Evolutionary conservation across 768 basidiomycete genomes (phyloP), one percentile per base, ranked within the genome.

Genomic region (Mycena kentingensis): DNA sequence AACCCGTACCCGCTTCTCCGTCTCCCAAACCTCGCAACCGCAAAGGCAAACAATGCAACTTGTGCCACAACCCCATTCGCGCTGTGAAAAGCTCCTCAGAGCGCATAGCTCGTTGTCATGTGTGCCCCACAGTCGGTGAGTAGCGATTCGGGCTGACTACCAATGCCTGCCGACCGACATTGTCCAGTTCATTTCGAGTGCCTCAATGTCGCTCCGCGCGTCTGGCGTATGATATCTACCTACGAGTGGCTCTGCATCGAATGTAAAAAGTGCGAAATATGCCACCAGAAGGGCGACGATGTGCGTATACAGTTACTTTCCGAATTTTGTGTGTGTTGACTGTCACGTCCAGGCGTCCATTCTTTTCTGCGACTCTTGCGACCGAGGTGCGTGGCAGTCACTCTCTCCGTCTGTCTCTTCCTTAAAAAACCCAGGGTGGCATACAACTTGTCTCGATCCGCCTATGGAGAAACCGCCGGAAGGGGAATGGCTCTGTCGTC

Each of bases 311-410:
- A 49, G 49, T 41, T 59, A 39, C 34, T 50, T 54, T 32, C 31
- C 44, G 37, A 28, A 52, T 52, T 57, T 25, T 31, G 24, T 26
- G 27, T 52, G n/a, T 47, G 63, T 68, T 57, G 70, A 46, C 12
- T 41, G 25, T 48, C 27, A 42, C n/a, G n/a, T 22, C 3, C 64
- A 95, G 90, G 83, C 79, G 47, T 80, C 82, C 46, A 85, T 97
- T 57, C 69, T 98, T 47, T 88, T 98, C 61, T 98, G 96, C 68
- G 96, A 98, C 77, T 82, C 77, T 50, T 98, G 96, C 69, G 96
- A 98, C 76, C 78, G 93, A 79, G 93, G 90, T 84, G 67, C 34
- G 67, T 56, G 16, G 18, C 16, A 15, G 18, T 24, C 39, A 53
- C 39, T 22, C 59, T 56, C 49, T 37, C 55, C 15, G 57, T 57